Percentiles rank a stretch among this genome's conserved stretches.
phyloP scores from a whole-genome alignment of 2,329 filamentous ascomycete genomes.

The Aspergillus caelatus region DNA sequence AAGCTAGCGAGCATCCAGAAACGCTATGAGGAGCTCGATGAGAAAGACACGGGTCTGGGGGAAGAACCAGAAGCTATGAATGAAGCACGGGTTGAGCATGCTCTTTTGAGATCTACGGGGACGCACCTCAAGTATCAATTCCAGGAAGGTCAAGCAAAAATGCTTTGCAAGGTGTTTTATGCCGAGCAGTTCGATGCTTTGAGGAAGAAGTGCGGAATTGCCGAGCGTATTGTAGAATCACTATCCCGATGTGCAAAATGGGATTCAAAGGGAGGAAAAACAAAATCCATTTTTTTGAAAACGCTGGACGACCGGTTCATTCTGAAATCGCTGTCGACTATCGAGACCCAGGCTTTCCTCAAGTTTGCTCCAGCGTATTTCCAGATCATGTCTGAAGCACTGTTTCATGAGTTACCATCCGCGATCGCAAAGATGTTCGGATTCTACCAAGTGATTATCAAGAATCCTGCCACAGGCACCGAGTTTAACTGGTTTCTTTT shows the following conservation, averaged over 20 bases:
- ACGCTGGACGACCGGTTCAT: slow-evolving; percentile 93
- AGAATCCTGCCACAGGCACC: slow-evolving; percentile 85
- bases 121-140: slow-evolving; percentile 97
- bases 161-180: slow-evolving; percentile 98
- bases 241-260: slow-evolving; percentile 94
- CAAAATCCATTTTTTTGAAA: slow-evolving; percentile 95
- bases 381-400: slow-evolving; percentile 90
- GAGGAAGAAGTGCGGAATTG: slow-evolving; percentile 86
- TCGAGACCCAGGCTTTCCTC: slow-evolving; percentile 92
- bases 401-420: slow-evolving; percentile 92
- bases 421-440: slow-evolving; percentile 99
- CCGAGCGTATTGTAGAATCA: slow-evolving; percentile 92
- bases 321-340: slow-evolving; percentile 84
- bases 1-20: slow-evolving; percentile 66
- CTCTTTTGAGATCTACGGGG: slow-evolving; percentile 78
- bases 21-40: slow-evolving; percentile 35
- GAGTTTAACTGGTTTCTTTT: slow-evolving; percentile 95
- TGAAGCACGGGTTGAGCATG: slow-evolving; percentile 80
- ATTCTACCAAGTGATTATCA: slow-evolving; percentile 96
- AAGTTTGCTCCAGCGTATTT: slow-evolving; percentile 97
- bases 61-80: slow-evolving; percentile 49
- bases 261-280: slow-evolving; percentile 98
- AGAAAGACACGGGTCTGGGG: slow-evolving; percentile 26
- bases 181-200: slow-evolving; percentile 97
- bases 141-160: slow-evolving; percentile 86